Conservation (phyloP, 2,329 filamentous ascomycete species). For the Cladophialophora carrionii region DNA sequence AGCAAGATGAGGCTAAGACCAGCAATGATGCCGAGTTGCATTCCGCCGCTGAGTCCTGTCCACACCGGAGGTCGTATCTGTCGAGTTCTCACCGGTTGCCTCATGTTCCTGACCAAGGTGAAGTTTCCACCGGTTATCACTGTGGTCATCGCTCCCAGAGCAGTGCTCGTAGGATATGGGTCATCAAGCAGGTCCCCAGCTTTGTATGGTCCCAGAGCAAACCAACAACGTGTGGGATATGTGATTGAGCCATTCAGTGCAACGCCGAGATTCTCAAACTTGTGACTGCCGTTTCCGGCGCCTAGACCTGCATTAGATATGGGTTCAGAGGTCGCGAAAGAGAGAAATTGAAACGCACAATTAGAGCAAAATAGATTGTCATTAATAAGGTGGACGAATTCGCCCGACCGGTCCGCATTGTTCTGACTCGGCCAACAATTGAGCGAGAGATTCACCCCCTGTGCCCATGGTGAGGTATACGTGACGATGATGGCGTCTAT, state of each 20-base stretch:
- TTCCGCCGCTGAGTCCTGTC: neutral
- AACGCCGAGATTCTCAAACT: neutral
- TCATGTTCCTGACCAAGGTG: neutral
- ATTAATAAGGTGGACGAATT: neutral
- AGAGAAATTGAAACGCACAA: neutral
- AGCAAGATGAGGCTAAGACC: neutral
- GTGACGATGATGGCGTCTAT: neutral
- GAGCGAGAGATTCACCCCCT: conserved; percentile 4
- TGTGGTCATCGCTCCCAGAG: neutral
- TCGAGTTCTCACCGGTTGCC: neutral
- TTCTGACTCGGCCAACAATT: conserved; percentile 2
- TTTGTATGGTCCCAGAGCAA: neutral
- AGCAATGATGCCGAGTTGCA: neutral
- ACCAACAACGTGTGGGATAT: conserved; percentile 6
- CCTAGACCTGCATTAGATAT: neutral
- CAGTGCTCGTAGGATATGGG: neutral
- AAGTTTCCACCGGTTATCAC: conserved; percentile 2
- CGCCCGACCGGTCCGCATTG: neutral
- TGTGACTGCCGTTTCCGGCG: neutral
- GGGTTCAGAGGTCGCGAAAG: neutral
- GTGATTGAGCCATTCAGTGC: neutral
- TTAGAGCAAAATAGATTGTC: neutral
- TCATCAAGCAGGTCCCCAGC: neutral
- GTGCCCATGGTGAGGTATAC: conserved; percentile 1
- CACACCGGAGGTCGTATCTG: neutral